Conservation (phyloP, 192 early-diverging fungal species). For the Coemansia sp. region DNA sequence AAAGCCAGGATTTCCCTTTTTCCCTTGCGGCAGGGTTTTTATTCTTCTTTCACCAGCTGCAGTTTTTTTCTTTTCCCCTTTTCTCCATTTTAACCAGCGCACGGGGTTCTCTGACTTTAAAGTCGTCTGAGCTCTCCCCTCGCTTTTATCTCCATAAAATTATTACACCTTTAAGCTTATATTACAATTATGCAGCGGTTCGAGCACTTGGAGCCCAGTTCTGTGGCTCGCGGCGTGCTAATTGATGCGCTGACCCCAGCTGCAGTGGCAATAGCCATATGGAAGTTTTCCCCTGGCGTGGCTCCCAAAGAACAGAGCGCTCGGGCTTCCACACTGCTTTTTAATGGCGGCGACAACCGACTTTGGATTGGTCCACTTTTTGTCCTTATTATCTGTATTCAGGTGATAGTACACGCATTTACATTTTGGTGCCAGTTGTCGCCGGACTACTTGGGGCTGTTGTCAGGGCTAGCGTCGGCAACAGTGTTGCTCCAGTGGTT, state of each 20-base stretch:
- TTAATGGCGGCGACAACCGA: constrained; percentile 23
- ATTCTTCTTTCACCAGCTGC: not conserved
- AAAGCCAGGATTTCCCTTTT: not conserved
- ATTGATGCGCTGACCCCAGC: not conserved
- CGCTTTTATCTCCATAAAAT: not conserved
- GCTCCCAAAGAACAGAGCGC: not conserved
- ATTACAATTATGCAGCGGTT: not conserved
- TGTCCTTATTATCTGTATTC: constrained; percentile 4
- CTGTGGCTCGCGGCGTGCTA: not conserved
- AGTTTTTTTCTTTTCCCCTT: not conserved
- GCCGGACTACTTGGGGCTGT: too few species aligned
- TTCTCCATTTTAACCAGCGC: not conserved
- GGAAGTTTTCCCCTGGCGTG: not conserved
- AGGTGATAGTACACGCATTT: constrained; percentile 7
- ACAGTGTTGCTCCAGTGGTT: not conserved
- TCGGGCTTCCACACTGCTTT: not conserved
- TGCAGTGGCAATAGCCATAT: not conserved
- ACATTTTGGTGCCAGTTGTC: not conserved
- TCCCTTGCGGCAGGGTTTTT: not conserved
- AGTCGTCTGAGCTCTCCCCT: not conserved
- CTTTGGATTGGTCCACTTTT: constrained; percentile 32
- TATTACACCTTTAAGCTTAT: not conserved
- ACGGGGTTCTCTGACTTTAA: not conserved
- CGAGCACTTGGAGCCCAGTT: not conserved
- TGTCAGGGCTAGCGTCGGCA: not conserved